Evolutionary conservation across 2,329 filamentous ascomycete species (phyloP).

Genomic region (Escovopsis sp.): DNA sequence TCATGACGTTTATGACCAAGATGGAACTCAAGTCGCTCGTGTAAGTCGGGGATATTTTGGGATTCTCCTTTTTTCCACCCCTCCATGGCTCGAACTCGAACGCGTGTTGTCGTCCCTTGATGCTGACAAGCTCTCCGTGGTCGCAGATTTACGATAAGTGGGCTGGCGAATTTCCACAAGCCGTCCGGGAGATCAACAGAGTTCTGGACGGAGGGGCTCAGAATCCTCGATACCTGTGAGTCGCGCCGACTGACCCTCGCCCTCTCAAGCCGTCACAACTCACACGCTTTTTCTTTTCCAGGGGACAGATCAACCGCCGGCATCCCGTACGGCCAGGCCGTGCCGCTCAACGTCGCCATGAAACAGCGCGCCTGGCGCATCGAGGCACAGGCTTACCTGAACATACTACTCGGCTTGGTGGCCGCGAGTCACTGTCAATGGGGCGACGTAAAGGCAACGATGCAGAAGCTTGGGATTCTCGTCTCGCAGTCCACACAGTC

Average conservation of each 20-base stretch:
- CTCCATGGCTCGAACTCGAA: too few relatives aligned
- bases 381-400: slow-evolving; percentile 52
- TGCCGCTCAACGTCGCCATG: slow-evolving; percentile 43
- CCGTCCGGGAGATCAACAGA: slow-evolving; percentile 21
- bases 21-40: slow-evolving; percentile 41
- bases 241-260: neutral
- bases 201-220: slow-evolving; percentile 28
- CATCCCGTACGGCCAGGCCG: slow-evolving; percentile 24
- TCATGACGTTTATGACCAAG: slow-evolving; percentile 46
- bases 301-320: slow-evolving; percentile 22
- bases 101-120: neutral
- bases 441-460: slow-evolving; percentile 43
- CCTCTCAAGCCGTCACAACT: neutral
- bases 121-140: neutral
- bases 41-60: slow-evolving; percentile 22
- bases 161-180: slow-evolving; percentile 30
- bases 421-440: slow-evolving; percentile 58
- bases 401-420: slow-evolving; percentile 56
- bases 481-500: slow-evolving; percentile 25
- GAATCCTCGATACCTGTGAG: slow-evolving; percentile 33
- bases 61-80: neutral
- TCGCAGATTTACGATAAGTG: slow-evolving; percentile 38
- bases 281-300: slow-evolving; percentile 12
- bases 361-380: slow-evolving; percentile 48
- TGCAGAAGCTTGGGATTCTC: slow-evolving; percentile 37